phyloP scores from a whole-genome alignment of 768 basidiomycete species.

The Suillus subaureus region DNA sequence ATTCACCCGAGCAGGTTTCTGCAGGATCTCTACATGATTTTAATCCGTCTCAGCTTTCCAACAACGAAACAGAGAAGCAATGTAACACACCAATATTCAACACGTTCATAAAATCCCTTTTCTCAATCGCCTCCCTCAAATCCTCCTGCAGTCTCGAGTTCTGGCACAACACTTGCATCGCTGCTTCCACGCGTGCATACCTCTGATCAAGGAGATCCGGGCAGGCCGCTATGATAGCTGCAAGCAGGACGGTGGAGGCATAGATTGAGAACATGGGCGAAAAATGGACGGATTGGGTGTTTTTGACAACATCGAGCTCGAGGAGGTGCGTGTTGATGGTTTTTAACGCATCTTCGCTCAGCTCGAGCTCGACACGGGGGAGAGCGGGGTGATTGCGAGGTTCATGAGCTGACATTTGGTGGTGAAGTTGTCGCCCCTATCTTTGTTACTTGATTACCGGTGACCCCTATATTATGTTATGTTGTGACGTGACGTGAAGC shows the following conservation, averaged over 20 bases:
- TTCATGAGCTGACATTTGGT: slow-evolving; percentile 2
- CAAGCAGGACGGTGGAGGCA: slow-evolving; percentile 1
- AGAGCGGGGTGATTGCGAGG: background rate
- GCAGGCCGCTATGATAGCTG: slow-evolving; percentile 2
- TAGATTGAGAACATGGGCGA: slow-evolving; percentile 1
- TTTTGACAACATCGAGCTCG: slow-evolving; percentile 4
- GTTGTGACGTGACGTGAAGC: background rate
- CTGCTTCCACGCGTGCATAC: background rate
- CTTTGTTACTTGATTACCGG: no score
- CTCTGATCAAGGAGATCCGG: slow-evolving; percentile 3
- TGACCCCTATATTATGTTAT: background rate
- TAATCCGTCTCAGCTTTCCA: background rate
- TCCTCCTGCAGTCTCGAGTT: background rate
- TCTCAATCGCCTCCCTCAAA: slow-evolving; percentile 3
- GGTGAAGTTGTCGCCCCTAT: background rate
- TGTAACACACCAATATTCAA: background rate
- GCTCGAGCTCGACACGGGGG: background rate
- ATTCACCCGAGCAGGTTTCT: background rate
- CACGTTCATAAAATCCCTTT: background rate
- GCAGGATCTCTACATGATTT: background rate
- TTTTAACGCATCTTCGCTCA: background rate
- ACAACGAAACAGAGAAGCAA: background rate
- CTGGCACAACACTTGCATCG: background rate
- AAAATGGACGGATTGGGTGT: background rate
- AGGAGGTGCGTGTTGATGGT: background rate